Conservation (phyloP, 129 eudicot genomes). For the Tagetes patula region DNA sequence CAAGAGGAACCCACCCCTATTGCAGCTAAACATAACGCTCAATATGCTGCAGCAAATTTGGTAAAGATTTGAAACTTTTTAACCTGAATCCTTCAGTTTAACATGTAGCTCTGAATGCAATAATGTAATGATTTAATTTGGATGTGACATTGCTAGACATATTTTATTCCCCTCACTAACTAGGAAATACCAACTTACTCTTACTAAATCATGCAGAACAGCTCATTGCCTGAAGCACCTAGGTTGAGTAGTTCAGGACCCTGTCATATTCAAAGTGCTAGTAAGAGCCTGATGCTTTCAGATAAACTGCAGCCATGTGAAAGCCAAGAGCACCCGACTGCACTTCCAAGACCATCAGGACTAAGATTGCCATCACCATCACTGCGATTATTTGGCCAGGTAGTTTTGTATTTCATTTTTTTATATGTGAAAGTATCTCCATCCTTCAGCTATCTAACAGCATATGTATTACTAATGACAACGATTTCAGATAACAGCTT, state of each 20-base stretch:
- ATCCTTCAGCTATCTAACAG: conserved; percentile 1
- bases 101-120: conserved; percentile 12
- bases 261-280: conserved; percentile 23
- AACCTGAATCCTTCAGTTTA: conserved; percentile 20
- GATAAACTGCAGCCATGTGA: conserved; percentile 31
- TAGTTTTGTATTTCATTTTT: conserved; percentile 35
- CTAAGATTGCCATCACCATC: conserved; percentile 95
- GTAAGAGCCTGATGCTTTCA: conserved; percentile 18
- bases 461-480: conserved; percentile 11
- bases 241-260: conserved; percentile 27
- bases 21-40: conserved; percentile 32
- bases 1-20: conserved; percentile 19
- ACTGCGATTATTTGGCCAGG: conserved; percentile 77
- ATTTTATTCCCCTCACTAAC: conserved; percentile 11
- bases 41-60: conserved; percentile 34
- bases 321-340: conserved; percentile 22
- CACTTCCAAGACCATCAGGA: conserved; percentile 68
- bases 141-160: conserved; percentile 15
- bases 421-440: conserved; percentile 35
- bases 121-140: conserved; percentile 15
- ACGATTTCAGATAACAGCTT: conserved; percentile 47
- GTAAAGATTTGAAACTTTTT: conserved; percentile 39
- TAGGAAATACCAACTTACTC: background rate
- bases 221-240: conserved; percentile 31
- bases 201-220: conserved; percentile 37